Base-by-base conservation (phyloP, 2,329 filamentous ascomycete species). In the Aspergillus sp. region DNA sequence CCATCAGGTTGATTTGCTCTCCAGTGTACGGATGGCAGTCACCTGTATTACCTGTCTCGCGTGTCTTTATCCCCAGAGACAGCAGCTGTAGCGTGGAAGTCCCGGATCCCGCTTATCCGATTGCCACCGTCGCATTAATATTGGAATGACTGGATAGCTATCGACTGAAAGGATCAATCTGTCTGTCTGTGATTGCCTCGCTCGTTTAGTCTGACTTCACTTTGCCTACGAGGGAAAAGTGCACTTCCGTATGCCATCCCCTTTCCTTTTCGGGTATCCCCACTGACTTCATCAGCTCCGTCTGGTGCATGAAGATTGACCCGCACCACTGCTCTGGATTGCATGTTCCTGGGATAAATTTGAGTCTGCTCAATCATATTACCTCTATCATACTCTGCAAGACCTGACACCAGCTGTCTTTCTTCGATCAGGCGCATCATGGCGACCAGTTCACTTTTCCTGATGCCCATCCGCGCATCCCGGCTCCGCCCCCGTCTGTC, bases 391-490 rank as follows among this genome's bases (percentile, higher is more conserved):
- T 11, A 30, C 9, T 30, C 26, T 11, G 26, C 26, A 30, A 11
- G 1, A 11, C 26, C 26, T 2, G 26, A 30, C 10, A 30, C 10
- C 35, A 6, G 4, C 11, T n/a, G 35, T 38, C 6, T 11, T 20
- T 8, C 36, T 42, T 14, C 5, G 2, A 20, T 3, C 9, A 49
- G 30, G 14, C 41, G 5, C 42, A 55, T 32, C 24, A 64, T 64
- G 60, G 54, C 54, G 14, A 45, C 50, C 33, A 53, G 42, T 35
- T 43, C 52, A 13, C 17, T 53, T 40, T 35, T 59, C 3, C 43
- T 54, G n/a, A 32, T 47, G 4, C 47, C 53, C 10, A 13, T 55
- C n/a, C 54, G 56, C 26, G 54, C 45, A 17, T 52, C 55, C 17
- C 38, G 51, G 38, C 51, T 49, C 19, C 54, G 45, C 42, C 13